Conservation (phyloP, 768 basidiomycete genomes). For the Tulasnella sp. region DNA sequence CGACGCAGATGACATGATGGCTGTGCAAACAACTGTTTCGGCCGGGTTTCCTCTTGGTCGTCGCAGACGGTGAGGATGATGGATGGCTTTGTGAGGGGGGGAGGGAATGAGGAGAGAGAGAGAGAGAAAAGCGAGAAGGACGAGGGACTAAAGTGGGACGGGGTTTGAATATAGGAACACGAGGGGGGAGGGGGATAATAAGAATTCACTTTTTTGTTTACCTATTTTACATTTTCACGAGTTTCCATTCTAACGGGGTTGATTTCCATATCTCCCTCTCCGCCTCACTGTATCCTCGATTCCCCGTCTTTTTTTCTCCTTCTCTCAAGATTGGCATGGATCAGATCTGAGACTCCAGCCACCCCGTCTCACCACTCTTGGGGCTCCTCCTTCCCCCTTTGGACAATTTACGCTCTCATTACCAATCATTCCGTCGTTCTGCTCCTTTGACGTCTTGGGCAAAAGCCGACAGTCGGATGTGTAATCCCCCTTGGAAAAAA, state of each 20-base stretch:
- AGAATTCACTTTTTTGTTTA: not conserved
- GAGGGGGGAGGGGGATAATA: not conserved
- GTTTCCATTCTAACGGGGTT: not conserved
- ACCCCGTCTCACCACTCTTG: not conserved
- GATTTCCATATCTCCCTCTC: not conserved
- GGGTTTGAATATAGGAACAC: not conserved
- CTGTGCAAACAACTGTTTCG: not conserved
- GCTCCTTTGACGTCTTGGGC: not conserved
- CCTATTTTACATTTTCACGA: not conserved
- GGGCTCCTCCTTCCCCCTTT: not conserved
- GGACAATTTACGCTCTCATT: not conserved
- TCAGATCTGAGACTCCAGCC: not conserved
- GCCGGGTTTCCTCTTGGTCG: not conserved
- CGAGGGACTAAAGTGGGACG: not conserved
- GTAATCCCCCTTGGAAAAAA: not conserved
- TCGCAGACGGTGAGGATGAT: not conserved
- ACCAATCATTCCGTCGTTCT: not conserved
- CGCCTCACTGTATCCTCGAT: not conserved
- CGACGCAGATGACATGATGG: not conserved
- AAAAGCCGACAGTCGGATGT: not conserved
- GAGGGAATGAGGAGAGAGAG: not conserved
- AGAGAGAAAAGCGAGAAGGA: not conserved
- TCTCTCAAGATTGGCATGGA: not conserved
- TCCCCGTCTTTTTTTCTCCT: not conserved
- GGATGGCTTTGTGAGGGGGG: not conserved